Evolutionary conservation across 2,329 filamentous ascomycete species (phyloP).

Genomic region (Aureobasidium zeae): DNA sequence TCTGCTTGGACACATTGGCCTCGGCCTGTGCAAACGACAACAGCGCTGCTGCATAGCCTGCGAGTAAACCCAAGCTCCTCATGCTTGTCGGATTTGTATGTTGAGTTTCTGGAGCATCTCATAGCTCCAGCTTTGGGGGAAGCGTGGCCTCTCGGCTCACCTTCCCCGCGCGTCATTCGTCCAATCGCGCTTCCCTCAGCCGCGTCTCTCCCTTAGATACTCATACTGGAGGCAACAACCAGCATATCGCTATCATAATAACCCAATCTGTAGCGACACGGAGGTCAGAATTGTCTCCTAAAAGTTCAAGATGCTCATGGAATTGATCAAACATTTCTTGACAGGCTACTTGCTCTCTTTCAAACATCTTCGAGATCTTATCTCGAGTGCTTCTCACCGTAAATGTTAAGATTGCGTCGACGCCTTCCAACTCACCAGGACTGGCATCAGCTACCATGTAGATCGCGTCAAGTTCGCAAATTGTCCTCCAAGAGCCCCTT

Average conservation of each 20-base stretch:
- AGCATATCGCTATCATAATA: too few species aligned
- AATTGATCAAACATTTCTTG: too few species aligned
- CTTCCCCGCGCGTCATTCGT: slow-evolving; percentile 16
- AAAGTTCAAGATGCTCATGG: too few species aligned
- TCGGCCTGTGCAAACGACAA: slow-evolving; percentile 49
- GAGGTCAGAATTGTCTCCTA: too few species aligned
- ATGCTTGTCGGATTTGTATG: slow-evolving; percentile 24
- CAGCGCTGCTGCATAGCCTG: slow-evolving; percentile 44
- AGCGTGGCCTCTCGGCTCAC: slow-evolving; percentile 18
- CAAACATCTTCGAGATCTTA: too few species aligned
- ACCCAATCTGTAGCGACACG: too few species aligned
- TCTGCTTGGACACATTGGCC: slow-evolving; percentile 45
- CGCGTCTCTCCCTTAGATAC: too few species aligned
- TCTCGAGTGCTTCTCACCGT: neutral
- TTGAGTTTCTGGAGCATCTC: slow-evolving; percentile 4
- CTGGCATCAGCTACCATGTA: neutral
- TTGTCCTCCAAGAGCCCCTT: slow-evolving; percentile 32
- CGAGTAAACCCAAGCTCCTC: slow-evolving; percentile 31
- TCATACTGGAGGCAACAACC: too few species aligned
- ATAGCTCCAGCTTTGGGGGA: slow-evolving; percentile 14
- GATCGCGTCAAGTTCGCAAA: neutral
- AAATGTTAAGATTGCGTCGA: slow-evolving; percentile 13
- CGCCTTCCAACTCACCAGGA: neutral
- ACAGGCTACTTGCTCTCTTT: too few species aligned
- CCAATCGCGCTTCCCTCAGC: slow-evolving; percentile 3